phyloP scores from a whole-genome alignment of 169 alveolate species.

The Cardiosporidium cionae region DNA sequence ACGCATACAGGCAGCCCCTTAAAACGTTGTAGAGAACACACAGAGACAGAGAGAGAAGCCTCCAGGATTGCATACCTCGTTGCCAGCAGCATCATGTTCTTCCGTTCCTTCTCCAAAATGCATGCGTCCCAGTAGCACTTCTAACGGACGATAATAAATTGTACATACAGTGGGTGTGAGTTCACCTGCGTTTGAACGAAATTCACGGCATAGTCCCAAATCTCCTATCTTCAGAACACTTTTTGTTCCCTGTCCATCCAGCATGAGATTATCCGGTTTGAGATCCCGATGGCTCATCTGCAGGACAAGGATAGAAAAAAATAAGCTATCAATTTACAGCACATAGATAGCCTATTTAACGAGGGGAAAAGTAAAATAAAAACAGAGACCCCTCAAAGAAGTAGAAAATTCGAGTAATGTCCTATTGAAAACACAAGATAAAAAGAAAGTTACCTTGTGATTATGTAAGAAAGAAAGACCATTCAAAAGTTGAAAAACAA shows the following conservation, averaged over 20 bases:
- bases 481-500: constrained; percentile 84
- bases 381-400: too few relatives aligned
- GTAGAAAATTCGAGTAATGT: too few relatives aligned
- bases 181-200: constrained; percentile 62
- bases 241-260: constrained; percentile 36
- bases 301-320: too few relatives aligned
- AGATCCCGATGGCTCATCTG: constrained; percentile 77
- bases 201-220: constrained; percentile 76
- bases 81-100: background rate
- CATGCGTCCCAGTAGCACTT: constrained; percentile 57
- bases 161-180: constrained; percentile 79
- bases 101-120: constrained; percentile 13
- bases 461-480: constrained; percentile 93
- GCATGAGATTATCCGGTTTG: constrained; percentile 81
- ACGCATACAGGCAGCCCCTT: too few relatives aligned
- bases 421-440: too few relatives aligned
- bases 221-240: constrained; percentile 76
- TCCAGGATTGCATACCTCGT: too few relatives aligned
- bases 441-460: constrained; percentile 73
- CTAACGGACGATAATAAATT: constrained; percentile 72
- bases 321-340: too few relatives aligned
- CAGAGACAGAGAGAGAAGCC: too few relatives aligned
- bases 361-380: too few relatives aligned
- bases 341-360: too few relatives aligned
- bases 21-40: too few relatives aligned